Evolutionary conservation across 192 early-diverging fungal genomes (phyloP), one percentile per base, ranked within the genome.

Genomic region (Umbelopsis isabellina): DNA sequence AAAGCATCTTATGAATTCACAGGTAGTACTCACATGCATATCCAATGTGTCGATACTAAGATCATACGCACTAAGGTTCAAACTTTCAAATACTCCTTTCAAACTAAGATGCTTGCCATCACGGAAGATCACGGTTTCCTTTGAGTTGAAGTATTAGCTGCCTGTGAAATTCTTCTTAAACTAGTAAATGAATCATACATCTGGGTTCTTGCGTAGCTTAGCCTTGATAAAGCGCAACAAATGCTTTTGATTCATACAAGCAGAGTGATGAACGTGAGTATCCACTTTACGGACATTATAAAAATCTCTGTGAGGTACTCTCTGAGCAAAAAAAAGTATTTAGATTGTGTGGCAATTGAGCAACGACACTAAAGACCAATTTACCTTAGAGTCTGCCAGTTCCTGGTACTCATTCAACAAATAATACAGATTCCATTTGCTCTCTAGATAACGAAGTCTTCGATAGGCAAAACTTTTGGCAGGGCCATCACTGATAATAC

Each of bases 241-340:
- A 75, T 98, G 96, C 82, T 98, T 98, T 75, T 95, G 93, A 78
- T 97, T 98, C 96, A 98, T 97, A 70, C 94, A 96, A 4, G 90
- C 86, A 5, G 92, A 91, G 73, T 95, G 87, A 70, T 98, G 96
- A 47, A 98, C 91, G 85, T 98, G 96, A 51, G 94, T 96, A 80
- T 98, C 97, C 18, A 98, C 95, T 74, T 98, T 98, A 58, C 97
- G 91, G 51, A 98, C 94, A 68, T 98, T 98, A 87, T 98, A 98
- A 75, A 97, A 94, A 77, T 98, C 97, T 67, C 96, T 86, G 70
- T 96, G 96, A 2, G 96, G 93, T 11, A 97, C 95, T 55, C 86
- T 71, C 84, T 89, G 58, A 50, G 18, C 2, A 16, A 23, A 20
- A 20, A 4, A 0, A 23, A 30, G 16, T 41, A 33, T 65, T 46